Evolutionary conservation across 2,329 filamentous ascomycete genomes (phyloP).

Genomic region (Mollisiaceae sp.): DNA sequence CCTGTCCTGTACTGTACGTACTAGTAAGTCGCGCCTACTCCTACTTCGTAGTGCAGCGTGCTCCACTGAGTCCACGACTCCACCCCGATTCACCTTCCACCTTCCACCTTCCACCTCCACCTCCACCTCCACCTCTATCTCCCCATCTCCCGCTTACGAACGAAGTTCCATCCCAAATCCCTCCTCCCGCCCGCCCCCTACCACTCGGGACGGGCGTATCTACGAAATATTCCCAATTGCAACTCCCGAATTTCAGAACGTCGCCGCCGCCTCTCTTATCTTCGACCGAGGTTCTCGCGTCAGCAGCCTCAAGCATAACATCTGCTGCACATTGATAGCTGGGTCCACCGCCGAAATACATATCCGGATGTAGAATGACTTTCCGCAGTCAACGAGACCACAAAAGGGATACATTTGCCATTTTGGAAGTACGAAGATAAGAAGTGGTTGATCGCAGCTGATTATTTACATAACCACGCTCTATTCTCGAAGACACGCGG

Average conservation of each 20-base stretch:
- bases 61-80: no score
- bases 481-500: background rate
- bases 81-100: background rate
- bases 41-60: no score
- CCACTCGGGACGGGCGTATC: background rate
- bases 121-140: no score
- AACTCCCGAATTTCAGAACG: background rate
- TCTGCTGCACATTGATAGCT: background rate
- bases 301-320: constrained; percentile 1
- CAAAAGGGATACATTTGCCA: background rate
- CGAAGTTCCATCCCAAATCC: background rate
- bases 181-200: background rate
- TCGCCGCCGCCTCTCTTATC: constrained; percentile 9
- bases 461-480: constrained; percentile 1
- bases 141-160: background rate
- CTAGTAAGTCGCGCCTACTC: no score
- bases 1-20: no score
- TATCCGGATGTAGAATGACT: background rate
- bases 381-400: background rate
- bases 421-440: background rate
- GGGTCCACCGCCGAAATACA: background rate
- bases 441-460: background rate
- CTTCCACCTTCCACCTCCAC: no score
- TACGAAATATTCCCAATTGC: background rate
- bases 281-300: constrained; percentile 9